A percentile compares a stretch with the other conserved stretches of the same genome.
Evolutionary conservation across 768 basidiomycete genomes (phyloP).

Genomic region (Leucosporidium creatinivorum): DNA sequence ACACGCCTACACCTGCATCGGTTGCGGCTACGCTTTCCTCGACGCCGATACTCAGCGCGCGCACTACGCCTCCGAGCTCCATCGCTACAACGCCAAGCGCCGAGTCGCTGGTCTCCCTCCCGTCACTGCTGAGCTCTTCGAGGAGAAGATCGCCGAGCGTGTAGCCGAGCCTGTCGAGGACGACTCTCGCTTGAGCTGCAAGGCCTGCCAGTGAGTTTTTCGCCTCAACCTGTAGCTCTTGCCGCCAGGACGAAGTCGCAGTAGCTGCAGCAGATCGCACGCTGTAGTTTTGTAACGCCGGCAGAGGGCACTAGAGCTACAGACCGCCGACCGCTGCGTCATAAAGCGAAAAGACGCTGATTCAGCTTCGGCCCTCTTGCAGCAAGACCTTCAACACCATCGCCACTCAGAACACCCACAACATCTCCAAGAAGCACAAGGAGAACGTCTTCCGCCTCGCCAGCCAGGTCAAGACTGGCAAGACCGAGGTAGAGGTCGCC

Average conservation of each 20-base stretch:
- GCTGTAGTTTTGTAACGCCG: too few relatives aligned
- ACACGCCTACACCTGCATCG: slow-evolving; percentile 72
- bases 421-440: slow-evolving; percentile 80
- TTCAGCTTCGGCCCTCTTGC: background rate
- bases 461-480: slow-evolving; percentile 17
- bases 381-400: slow-evolving; percentile 86
- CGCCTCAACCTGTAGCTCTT: too few relatives aligned
- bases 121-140: slow-evolving; percentile 66
- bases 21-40: slow-evolving; percentile 79
- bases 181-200: slow-evolving; percentile 47
- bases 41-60: slow-evolving; percentile 73
- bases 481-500: background rate
- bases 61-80: slow-evolving; percentile 90
- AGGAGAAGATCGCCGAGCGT: slow-evolving; percentile 64
- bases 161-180: slow-evolving; percentile 9
- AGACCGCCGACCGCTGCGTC: too few relatives aligned
- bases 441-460: slow-evolving; percentile 57
- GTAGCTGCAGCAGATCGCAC: too few relatives aligned
- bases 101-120: slow-evolving; percentile 73
- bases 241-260: too few relatives aligned
- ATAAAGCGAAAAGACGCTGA: background rate
- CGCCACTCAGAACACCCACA: slow-evolving; percentile 79
- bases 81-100: slow-evolving; percentile 91
- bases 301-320: too few relatives aligned
- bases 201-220: slow-evolving; percentile 67